Evolutionary conservation across 768 basidiomycete species (phyloP), one percentile per base, ranked within the genome.

Genomic region (Rhodosporidiobolus odoratus): DNA sequence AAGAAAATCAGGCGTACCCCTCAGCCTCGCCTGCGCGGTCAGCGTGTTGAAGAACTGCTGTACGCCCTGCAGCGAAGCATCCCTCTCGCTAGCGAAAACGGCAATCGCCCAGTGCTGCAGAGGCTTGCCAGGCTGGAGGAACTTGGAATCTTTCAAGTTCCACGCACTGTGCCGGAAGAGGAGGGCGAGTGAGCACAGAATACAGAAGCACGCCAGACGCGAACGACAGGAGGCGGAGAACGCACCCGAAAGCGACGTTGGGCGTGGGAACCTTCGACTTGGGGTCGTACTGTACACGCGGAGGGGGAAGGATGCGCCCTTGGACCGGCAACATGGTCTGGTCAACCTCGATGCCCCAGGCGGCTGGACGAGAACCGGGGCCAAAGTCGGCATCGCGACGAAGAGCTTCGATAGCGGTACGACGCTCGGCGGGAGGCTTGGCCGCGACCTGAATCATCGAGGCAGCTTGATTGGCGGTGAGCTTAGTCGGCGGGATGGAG

Each of bases 101-200:
- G 62, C 66, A 62, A 67, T 52, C 19, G 40, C 40, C 71, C 71
- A 72, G 59, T 59, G 66, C 66, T 65, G 50, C 53, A 72, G 62
- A 21, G 71, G 53, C 40, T 60, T 50, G 27, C 30, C 41, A 15
- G 37, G 23, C 8, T 34, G 30, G 63, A 67, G 41, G 66, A 68
- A 72, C 41, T 65, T 68, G 13, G 53, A 30, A 32, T 68, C 63
- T 25, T 37, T 23, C 43, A 68, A 58, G 53, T 72, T 68, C 71
- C 71, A 72, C n/a, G 62, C 41, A 15, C 69, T 65, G 56, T 19
- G 12, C 8, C 16, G 23, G 32, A 43, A 21, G 27, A 32, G n/a
- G 5, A 17, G 13, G 25, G 41, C n/a, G 23, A 27, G 6, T 2
- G 16, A 12, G 16, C 25, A 2, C 12, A 32, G 58, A 30, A 23